Percentiles rank a stretch among this genome's conserved stretches.
Conservation (phyloP, 1,284 basidiomycete genomes). For the Sanghuangporus baumii region DNA sequence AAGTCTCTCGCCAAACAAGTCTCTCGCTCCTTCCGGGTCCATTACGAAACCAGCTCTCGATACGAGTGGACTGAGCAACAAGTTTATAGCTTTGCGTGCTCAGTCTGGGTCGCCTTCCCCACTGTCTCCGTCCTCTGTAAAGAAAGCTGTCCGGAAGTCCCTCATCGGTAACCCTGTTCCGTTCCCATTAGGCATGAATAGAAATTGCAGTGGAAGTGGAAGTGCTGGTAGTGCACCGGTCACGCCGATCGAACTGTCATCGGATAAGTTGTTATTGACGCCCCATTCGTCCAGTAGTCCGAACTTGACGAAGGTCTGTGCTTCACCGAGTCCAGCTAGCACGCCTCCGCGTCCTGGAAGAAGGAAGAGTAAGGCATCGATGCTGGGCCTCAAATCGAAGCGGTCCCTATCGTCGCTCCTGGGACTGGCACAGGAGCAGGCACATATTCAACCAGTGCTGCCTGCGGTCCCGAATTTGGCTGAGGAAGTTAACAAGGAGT, state of each 20-base stretch:
- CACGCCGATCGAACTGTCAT: conserved; percentile 9
- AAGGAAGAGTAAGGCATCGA: conserved; percentile 16
- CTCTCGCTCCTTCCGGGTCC: not conserved
- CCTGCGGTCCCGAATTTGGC: conserved; percentile 1
- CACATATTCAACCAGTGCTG: not conserved
- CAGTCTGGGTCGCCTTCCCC: conserved; percentile 16
- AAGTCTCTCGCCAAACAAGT: not conserved
- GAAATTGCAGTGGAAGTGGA: not conserved
- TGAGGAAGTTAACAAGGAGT: not conserved
- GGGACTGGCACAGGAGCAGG: conserved; percentile 9
- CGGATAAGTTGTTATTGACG: not conserved
- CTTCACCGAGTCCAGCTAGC: not conserved
- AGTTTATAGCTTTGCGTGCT: not conserved
- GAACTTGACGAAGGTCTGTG: not conserved
- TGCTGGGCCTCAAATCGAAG: conserved; percentile 12
- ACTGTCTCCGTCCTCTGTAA: not conserved
- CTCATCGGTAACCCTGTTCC: conserved; percentile 10
- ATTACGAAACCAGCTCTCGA: not conserved
- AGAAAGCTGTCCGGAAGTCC: conserved; percentile 7
- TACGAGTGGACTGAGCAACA: not conserved
- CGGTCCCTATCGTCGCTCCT: conserved; percentile 17
- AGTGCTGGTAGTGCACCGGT: conserved; percentile 7
- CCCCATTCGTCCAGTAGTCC: conserved; percentile 15
- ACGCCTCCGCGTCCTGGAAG: conserved; percentile 2
- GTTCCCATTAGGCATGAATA: conserved; percentile 5